Percentiles rank a stretch among this genome's conserved stretches.
phyloP scores from a whole-genome alignment of 257 asterid genomes.

The Handroanthus guayacan region DNA sequence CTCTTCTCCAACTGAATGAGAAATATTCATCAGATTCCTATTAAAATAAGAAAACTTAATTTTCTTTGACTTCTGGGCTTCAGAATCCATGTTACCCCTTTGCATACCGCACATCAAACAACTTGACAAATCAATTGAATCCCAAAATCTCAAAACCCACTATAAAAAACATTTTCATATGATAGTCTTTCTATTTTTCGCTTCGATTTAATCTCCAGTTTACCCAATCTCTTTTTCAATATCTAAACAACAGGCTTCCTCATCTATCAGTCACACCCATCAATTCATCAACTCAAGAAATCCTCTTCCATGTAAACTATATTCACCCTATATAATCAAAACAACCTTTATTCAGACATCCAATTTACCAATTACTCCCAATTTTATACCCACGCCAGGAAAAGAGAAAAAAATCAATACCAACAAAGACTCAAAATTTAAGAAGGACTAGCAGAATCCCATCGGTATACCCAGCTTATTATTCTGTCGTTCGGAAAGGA shows the following conservation, averaged over 20 bases:
- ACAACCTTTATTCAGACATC: conserved; percentile 32
- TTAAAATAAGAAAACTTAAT: conserved; percentile 36
- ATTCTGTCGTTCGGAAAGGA: conserved; percentile 26
- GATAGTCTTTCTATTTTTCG: conserved; percentile 13
- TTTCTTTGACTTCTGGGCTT: conserved; percentile 43
- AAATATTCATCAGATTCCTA: conserved; percentile 31
- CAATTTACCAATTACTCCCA: conserved; percentile 33
- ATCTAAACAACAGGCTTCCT: conserved; percentile 30
- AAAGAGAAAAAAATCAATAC: conserved; percentile 10
- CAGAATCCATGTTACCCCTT: conserved; percentile 45
- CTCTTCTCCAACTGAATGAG: conserved; percentile 43
- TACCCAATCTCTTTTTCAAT: conserved; percentile 31
- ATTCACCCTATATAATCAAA: conserved; percentile 38
- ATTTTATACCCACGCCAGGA: conserved; percentile 35
- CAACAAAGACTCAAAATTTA: conserved; percentile 43
- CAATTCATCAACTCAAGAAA: conserved; percentile 35
- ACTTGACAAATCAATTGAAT: conserved; percentile 41
- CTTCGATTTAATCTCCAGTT: conserved; percentile 29
- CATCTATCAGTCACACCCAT: conserved; percentile 37
- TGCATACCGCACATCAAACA: conserved; percentile 36
- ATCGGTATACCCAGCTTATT: conserved; percentile 46
- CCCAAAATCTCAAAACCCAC: conserved; percentile 27
- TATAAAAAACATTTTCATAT: neutral
- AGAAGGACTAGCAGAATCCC: conserved; percentile 30
- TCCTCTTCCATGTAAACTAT: conserved; percentile 12